Base-by-base conservation (phyloP, 2,329 filamentous ascomycete species). In the Exophiala sp. region DNA sequence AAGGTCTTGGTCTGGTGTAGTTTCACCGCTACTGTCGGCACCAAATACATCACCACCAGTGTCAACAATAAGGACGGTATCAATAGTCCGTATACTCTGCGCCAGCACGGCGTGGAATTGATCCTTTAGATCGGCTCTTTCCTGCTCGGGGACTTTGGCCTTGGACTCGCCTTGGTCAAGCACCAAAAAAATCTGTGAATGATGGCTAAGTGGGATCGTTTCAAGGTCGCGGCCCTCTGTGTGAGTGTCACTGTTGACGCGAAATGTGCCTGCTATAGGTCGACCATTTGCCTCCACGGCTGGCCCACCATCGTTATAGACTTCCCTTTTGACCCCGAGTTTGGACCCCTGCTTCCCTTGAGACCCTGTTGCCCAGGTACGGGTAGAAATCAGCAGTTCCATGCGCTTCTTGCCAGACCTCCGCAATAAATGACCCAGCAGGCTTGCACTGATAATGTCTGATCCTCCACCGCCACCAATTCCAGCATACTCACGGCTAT, bases 1-100 rank as follows among this genome's bases (percentile, higher is more conserved):
- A 33, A 58, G 47, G 32, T 62, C 60, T 45, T 63, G 60, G 40
- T 62, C 60, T 29, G 59, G 59, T 6, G 61, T 63, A 29, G 40
- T 58, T 24, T 39, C 47, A 3, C 47, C 49, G 2, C 40, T 40
- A 12, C 48, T 41, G 42, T 59, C 55, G 12, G 54, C 53, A 7
- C 58, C 60, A 41, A 62, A 63, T 5, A 63, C 61, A 50, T 62
- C 60, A n/a, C 61, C 61, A 5, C 61, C 61, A 3, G 61, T 62
- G 44, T 63, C 61, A 12, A 63, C 58, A 35, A 58, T 56, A 36
- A 60, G 43, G 32, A 62, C 52, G 5, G 60, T 62, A 14, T 61
- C 46, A 39, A 61, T 50, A 3, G 36, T 18, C 9, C 21, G 45
- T 24, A 41, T 34, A 10, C 47, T 42, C 39, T 60, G 52, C 24